phyloP scores from a whole-genome alignment of 352 stramenopile genomes.

The Phytophthora litchii region DNA sequence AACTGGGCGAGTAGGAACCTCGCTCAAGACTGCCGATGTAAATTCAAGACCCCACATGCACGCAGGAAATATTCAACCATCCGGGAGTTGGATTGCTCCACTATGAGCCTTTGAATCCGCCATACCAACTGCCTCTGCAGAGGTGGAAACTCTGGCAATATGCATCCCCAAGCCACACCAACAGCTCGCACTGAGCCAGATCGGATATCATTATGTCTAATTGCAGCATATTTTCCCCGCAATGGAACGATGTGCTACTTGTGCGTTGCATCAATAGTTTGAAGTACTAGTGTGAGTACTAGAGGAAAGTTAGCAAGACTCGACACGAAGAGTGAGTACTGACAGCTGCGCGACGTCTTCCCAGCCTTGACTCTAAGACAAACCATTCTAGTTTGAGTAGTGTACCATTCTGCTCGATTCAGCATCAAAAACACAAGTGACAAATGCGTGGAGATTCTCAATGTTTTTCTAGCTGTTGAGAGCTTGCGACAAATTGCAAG shows the following conservation, averaged over 20 bases:
- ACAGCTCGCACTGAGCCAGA: slow-evolving; percentile 13
- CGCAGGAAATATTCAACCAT: slow-evolving; percentile 22
- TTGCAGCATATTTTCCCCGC: slow-evolving; percentile 18
- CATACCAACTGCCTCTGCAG: background rate
- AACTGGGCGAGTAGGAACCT: slow-evolving; percentile 61
- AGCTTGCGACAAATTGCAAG: slow-evolving; percentile 9
- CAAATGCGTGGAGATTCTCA: slow-evolving; percentile 25
- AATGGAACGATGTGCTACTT: slow-evolving; percentile 9
- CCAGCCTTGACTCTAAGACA: slow-evolving; percentile 22
- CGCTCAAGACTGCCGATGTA: slow-evolving; percentile 5
- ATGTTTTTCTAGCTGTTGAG: slow-evolving; percentile 24
- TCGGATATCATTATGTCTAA: slow-evolving; percentile 22
- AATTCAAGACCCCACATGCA: slow-evolving; percentile 4
- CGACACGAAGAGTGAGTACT: slow-evolving; percentile 12
- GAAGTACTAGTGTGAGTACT: slow-evolving; percentile 1
- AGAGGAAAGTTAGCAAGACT: slow-evolving; percentile 34
- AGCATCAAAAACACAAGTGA: slow-evolving; percentile 5
- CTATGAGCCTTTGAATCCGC: slow-evolving; percentile 10
- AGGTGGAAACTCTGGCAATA: slow-evolving; percentile 12
- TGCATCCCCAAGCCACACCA: slow-evolving; percentile 19
- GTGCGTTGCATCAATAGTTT: slow-evolving; percentile 30
- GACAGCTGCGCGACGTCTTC: slow-evolving; percentile 10
- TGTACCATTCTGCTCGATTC: background rate
- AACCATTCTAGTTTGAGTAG: slow-evolving; percentile 13
- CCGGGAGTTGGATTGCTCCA: slow-evolving; percentile 31